Conservation (phyloP, 164 flowering plant species). For the Annona squamosa region DNA sequence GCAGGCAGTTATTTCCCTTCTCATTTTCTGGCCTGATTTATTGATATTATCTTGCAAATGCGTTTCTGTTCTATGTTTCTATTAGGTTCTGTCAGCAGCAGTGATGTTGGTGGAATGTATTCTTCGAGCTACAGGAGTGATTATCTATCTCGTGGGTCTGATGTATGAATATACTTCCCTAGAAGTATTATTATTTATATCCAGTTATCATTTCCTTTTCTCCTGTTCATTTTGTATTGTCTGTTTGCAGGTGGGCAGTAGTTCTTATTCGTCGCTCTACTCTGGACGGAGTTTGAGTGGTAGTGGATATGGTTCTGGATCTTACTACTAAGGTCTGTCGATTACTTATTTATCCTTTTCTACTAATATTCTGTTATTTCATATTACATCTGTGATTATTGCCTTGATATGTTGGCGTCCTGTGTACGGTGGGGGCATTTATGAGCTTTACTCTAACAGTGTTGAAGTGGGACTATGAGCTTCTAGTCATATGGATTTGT, state of each 20-base stretch:
- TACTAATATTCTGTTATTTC: not conserved
- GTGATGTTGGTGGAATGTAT: slow-evolving; percentile 73
- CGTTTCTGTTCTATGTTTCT: not conserved
- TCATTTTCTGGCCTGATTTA: not conserved
- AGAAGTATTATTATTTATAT: not conserved
- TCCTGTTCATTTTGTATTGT: not conserved
- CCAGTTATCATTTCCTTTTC: not conserved
- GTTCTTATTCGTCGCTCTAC: slow-evolving; percentile 84
- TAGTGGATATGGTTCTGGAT: slow-evolving; percentile 62
- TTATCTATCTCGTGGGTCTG: slow-evolving; percentile 68
- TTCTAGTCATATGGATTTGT: slow-evolving; percentile 50
- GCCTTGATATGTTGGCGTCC: too few relatives aligned
- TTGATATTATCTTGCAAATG: not conserved
- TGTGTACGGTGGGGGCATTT: slow-evolving; percentile 4
- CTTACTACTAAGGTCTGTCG: slow-evolving; percentile 75
- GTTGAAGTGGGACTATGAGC: slow-evolving; percentile 23
- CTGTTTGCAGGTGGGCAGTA: slow-evolving; percentile 54
- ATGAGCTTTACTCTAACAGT: slow-evolving; percentile 16
- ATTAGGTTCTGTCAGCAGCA: slow-evolving; percentile 65
- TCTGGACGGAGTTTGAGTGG: slow-evolving; percentile 69
- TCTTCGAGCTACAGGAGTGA: slow-evolving; percentile 72
- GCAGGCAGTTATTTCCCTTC: not conserved
- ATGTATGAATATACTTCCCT: slow-evolving; percentile 35
- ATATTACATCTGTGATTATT: too few relatives aligned
- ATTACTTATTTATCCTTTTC: not conserved